phyloP scores from a whole-genome alignment of 768 basidiomycete genomes.

The Clavulina sp. region DNA sequence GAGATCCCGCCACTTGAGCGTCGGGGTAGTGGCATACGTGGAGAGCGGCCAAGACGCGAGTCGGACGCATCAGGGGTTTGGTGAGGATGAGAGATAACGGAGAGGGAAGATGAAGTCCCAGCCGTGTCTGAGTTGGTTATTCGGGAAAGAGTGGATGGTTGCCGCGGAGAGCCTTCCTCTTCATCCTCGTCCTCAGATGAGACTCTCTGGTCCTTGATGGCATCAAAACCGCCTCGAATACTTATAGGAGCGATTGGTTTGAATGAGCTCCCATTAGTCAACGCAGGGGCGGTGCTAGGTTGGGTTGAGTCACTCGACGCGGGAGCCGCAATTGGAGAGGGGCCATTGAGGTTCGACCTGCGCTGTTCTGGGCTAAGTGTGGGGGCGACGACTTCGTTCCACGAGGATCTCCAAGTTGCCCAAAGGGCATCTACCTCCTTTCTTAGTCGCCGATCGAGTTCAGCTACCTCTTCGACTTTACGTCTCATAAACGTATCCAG shows the following conservation, averaged over 20 bases:
- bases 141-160: no score
- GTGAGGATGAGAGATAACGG: neutral
- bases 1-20: neutral
- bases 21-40: neutral
- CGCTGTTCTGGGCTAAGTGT: no score
- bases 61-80: neutral
- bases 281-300: neutral
- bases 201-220: no score
- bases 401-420: slow-evolving; percentile 35
- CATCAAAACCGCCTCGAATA: neutral
- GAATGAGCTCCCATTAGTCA: neutral
- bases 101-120: no score
- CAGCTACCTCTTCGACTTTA: slow-evolving; percentile 40
- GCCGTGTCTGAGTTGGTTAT: no score
- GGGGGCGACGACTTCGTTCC: slow-evolving; percentile 4
- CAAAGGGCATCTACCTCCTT: slow-evolving; percentile 46
- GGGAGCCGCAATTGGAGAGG: no score
- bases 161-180: no score
- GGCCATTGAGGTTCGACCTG: no score
- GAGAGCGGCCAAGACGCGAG: neutral
- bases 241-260: neutral
- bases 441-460: slow-evolving; percentile 34
- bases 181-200: no score
- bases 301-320: neutral
- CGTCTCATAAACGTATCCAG: slow-evolving; percentile 34